phyloP scores from a whole-genome alignment of 2,329 filamentous ascomycete genomes.

The Torrubiella hemipterigena region DNA sequence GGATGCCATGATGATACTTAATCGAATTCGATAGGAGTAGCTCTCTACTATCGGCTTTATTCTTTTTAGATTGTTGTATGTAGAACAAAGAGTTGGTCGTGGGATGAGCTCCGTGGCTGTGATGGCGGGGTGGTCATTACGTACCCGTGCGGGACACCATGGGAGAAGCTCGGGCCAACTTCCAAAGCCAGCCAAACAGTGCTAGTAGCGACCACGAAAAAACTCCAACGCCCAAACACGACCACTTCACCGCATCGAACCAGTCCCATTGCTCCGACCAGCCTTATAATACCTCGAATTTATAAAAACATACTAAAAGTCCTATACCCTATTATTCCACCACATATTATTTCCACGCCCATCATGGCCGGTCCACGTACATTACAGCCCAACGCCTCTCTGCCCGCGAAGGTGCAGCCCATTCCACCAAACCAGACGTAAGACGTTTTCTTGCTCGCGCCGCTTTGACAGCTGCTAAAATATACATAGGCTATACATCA shows the following conservation, averaged over 20 bases:
- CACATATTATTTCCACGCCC: constrained; percentile 16
- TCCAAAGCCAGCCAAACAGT: neutral
- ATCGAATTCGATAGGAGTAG: constrained; percentile 37
- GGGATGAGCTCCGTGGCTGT: too few relatives aligned
- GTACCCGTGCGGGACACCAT: neutral
- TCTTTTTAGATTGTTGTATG: neutral
- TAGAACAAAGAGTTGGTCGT: neutral
- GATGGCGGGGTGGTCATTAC: constrained; percentile 1
- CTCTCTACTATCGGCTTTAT: constrained; percentile 85
- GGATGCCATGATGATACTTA: constrained; percentile 51
- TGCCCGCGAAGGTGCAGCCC: constrained; percentile 38
- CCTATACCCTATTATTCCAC: constrained; percentile 4
- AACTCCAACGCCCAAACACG: neutral
- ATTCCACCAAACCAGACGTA: constrained; percentile 66
- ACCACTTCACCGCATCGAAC: too few relatives aligned
- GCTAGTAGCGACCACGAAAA: neutral
- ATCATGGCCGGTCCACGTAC: constrained; percentile 25
- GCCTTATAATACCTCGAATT: too few relatives aligned
- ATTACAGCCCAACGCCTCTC: constrained; percentile 27
- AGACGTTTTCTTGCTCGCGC: constrained; percentile 20
- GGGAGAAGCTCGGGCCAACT: neutral
- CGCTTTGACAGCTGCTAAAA: constrained; percentile 4
- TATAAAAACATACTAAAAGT: too few relatives aligned
- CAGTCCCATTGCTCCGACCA: too few relatives aligned
- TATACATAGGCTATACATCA: constrained; percentile 67